Evolutionary conservation across 495 filamentous ascomycete species (phyloP), one percentile per base, ranked within the genome.

Genomic region (Daldinia grandis): DNA sequence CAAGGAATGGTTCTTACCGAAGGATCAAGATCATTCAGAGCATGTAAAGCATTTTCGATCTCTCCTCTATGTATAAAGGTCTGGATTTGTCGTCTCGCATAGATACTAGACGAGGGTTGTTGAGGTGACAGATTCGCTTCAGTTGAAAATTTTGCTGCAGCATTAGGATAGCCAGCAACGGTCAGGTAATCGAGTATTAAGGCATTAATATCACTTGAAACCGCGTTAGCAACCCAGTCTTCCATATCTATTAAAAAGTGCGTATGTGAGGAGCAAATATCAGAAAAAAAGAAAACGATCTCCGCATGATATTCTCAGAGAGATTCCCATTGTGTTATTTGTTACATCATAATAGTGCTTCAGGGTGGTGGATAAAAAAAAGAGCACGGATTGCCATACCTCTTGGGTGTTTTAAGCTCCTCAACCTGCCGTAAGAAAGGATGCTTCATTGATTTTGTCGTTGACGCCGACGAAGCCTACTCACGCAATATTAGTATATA

Each of bases 271-370:
- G 60, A 28, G 53, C 31, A 71, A 67, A 24, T 67, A 24, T 60
- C 68, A 82, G 91, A 88, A 93, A 88, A 88, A 81, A 87, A 88
- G 92, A 75, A 72, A 83, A 84, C 84, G 76, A 90, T 94, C 92
- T 98, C 95, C 89, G 89, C 95, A 98, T 82, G 77, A 71, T 83
- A 78, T 85, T 91, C 83, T 99, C 91, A 88, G 95, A 99, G 95
- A 99, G 95, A 99, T 99, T 99, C 96, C 95, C 95, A 98, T 95
- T 95, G 95, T 95, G 89, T 89, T 84, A 85, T 83, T 83, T 79
- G 77, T 86, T 87, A 57, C 95, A 98, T 98, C 93, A 95, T 95
- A 55, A 78, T 69, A 80, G 69, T 62, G 73, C 68, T 76, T 12
- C 17, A 30, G 27, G 24, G 56, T 51, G 58, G 50, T 19, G 25